These are phyloP conservation scores for Microsporum canis DNA, from an alignment of 2,329 filamentous ascomycete species.

Conservation along the genomic window DNA sequence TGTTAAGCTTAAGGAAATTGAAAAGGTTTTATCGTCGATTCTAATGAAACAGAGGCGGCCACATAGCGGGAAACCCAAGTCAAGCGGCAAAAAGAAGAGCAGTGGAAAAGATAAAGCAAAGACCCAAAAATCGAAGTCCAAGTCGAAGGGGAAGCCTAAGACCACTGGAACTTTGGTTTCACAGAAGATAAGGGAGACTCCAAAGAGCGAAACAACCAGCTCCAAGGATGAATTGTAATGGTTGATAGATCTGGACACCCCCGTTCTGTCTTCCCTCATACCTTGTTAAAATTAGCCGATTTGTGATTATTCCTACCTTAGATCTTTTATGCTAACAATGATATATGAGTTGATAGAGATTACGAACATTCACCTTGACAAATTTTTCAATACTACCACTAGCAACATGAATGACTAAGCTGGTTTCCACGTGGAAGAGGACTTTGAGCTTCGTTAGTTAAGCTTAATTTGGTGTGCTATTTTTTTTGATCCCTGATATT, in stretches of 20 bases:
- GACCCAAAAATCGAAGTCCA: not conserved
- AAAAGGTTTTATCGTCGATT: conserved; percentile 57
- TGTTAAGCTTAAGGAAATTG: conserved; percentile 57
- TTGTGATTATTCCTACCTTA: not conserved
- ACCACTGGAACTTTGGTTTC: not conserved
- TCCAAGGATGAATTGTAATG: conserved; percentile 1
- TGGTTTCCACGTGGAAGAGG: not conserved
- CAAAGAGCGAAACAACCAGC: not conserved
- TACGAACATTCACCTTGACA: too few relatives aligned
- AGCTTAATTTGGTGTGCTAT: not conserved
- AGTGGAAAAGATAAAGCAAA: not conserved
- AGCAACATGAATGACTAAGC: not conserved
- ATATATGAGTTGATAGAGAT: not conserved
- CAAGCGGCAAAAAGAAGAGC: not conserved
- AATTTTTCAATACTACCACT: too few relatives aligned
- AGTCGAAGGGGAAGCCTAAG: not conserved
- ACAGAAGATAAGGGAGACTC: conserved; percentile 1
- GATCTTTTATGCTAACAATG: not conserved
- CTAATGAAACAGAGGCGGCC: conserved; percentile 50
- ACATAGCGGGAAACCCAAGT: conserved; percentile 13
- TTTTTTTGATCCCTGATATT: not conserved
- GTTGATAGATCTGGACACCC: not conserved
- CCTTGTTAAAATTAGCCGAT: not conserved
- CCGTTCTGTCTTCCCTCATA: not conserved
- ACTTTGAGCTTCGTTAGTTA: not conserved